A percentile compares a stretch with the other conserved stretches of the same genome.
phyloP scores from a whole-genome alignment of 192 early-diverging fungal species.

The Mortierella antarctica region DNA sequence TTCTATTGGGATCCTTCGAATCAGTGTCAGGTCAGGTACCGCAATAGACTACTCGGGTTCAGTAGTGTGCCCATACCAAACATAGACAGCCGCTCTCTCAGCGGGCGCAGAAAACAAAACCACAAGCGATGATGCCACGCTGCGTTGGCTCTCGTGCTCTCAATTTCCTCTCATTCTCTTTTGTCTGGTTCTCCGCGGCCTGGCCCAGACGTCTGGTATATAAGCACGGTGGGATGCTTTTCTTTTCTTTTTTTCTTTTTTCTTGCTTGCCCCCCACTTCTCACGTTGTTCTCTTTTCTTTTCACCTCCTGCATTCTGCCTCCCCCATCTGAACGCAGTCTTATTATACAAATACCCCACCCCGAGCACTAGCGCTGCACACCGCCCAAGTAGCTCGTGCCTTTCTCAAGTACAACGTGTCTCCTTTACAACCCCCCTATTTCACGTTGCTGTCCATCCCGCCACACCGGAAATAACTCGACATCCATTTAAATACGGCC shows the following conservation, averaged over 20 bases:
- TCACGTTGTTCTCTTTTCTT: background rate
- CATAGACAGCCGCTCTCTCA: background rate
- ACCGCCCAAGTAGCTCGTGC: too few relatives aligned
- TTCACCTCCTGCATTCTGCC: background rate
- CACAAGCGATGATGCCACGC: constrained; percentile 15
- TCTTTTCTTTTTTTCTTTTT: constrained; percentile 11
- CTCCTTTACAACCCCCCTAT: too few relatives aligned
- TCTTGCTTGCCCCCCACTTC: background rate
- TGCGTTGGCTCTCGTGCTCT: background rate
- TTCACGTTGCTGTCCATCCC: too few relatives aligned
- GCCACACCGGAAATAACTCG: too few relatives aligned
- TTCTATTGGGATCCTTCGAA: too few relatives aligned
- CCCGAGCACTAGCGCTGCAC: too few relatives aligned
- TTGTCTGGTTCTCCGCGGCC: too few relatives aligned
- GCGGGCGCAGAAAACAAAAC: background rate
- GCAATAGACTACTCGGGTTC: too few relatives aligned
- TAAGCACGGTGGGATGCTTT: background rate
- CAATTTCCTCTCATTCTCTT: too few relatives aligned
- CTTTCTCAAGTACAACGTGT: too few relatives aligned
- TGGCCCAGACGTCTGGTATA: background rate
- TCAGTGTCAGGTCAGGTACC: too few relatives aligned
- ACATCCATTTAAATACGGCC: constrained; percentile 1
- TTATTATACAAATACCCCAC: background rate
- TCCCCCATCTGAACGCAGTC: background rate
- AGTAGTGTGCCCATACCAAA: background rate